Evolutionary conservation across 768 basidiomycete genomes (phyloP).

Genomic region (Phaffia australis): DNA sequence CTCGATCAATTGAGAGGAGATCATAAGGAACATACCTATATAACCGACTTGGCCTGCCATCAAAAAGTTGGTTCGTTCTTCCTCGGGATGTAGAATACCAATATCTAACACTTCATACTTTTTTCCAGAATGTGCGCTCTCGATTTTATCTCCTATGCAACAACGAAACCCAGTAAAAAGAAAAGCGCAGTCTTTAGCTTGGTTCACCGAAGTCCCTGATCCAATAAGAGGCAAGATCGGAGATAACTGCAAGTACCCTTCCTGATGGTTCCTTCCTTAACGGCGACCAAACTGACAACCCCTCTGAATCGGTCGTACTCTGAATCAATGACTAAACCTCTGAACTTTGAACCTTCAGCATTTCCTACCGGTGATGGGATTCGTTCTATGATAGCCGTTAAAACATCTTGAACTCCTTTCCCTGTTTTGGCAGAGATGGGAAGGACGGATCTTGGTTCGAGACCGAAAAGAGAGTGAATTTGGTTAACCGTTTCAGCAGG

Average conservation of each 20-base stretch:
- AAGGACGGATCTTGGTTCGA: conserved; percentile 61
- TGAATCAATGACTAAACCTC: conserved; percentile 87
- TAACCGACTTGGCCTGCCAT: conserved; percentile 48
- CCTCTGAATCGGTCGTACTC: conserved; percentile 94
- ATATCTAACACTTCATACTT: conserved; percentile 80
- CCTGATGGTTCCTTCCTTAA: conserved; percentile 66
- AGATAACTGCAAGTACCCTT: conserved; percentile 53
- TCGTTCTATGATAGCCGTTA: conserved; percentile 67
- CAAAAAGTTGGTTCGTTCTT: conserved; percentile 51
- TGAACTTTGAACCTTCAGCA: conserved; percentile 41
- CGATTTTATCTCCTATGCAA: conserved; percentile 70
- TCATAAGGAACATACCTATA: conserved; percentile 37
- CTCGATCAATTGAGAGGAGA: background rate
- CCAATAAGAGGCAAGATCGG: too few relatives aligned
- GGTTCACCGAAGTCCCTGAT: too few relatives aligned
- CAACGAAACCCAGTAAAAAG: background rate
- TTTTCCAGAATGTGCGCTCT: conserved; percentile 70
- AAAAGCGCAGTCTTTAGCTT: background rate
- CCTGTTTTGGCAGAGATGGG: conserved; percentile 89
- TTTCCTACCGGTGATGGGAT: conserved; percentile 68
- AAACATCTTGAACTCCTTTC: conserved; percentile 61
- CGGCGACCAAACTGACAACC: conserved; percentile 78
- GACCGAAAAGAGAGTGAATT: conserved; percentile 70
- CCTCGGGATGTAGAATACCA: conserved; percentile 82
- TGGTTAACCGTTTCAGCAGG: conserved; percentile 69